Base-by-base conservation (phyloP, 1,139 yeast genomes). In the Martiniozyma asiatica region DNA sequence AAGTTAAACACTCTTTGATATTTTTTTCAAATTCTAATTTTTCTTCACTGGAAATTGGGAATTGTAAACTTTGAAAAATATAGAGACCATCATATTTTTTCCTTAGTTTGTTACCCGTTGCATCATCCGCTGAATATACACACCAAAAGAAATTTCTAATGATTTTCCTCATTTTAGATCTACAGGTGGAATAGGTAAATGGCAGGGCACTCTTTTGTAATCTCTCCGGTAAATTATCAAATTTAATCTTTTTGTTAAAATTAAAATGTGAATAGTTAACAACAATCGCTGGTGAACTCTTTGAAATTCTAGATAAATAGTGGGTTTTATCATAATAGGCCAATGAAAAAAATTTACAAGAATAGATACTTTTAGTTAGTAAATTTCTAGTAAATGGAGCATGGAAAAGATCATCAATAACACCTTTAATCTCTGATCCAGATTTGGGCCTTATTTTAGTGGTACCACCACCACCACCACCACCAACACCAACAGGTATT, bases 241-340 rank as follows among this genome's bases (percentile, higher is more conserved):
- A 24, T n/a, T 37, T 24, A 1, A 33, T 36, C 2, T 29, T 30
- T 2, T 24, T 33, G 1, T 33, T 33, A n/a, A 27, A 29, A 22
- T 45, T 44, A 29, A 46, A 37, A 5, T 46, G 33, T 1, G 36
- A 25, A 6, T 40, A 36, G 25, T 54, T 53, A 5, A 46, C 44
- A 20, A 55, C 45, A 3, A 69, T 25, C 0, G 70, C 64, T 0
- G 78, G 78, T 23, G 58, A 56, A 4, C 71, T 58, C 39, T 68
- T 69, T n/a, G 76, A 53, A 17, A 63, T 62, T 17, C 54, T 38
- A 0, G 65, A 59, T 5, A 67, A 26, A 20, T 59, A 56, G 39
- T 68, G 72, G 28, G 56, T 50, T 3, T 65, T 58, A 8, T 73
- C 74, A 39, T 56, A 63, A 41, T 53, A 72, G 8, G 38, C 34